Evolutionary conservation across 495 filamentous ascomycete species (phyloP).

Genomic region (Penicillium egyptiacum): DNA sequence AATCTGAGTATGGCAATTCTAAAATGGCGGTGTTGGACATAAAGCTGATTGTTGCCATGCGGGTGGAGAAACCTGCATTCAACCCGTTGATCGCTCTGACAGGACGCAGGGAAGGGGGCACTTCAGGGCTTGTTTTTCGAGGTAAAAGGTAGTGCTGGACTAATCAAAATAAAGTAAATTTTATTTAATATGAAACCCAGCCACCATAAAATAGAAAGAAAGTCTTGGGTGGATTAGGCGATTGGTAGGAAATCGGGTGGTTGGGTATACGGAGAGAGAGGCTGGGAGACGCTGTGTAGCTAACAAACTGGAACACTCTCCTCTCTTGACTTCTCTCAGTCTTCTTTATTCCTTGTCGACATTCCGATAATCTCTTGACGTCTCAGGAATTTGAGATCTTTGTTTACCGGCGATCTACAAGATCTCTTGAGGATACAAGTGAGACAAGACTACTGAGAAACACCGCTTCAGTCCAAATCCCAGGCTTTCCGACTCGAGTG

Average conservation of each 20-base stretch:
- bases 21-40: constrained; percentile 13
- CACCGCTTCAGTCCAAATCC: constrained; percentile 7
- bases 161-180: constrained; percentile 3
- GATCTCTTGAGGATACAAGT: constrained; percentile 7
- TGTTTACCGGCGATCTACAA: constrained; percentile 2
- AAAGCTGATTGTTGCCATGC: constrained; percentile 3
- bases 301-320: constrained; percentile 13
- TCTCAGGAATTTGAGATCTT: constrained; percentile 8
- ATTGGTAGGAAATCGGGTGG: constrained; percentile 46
- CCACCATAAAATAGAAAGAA: constrained; percentile 16
- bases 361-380: constrained; percentile 15
- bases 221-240: constrained; percentile 6
- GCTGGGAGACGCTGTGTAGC: constrained; percentile 34
- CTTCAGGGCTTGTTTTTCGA: constrained; percentile 4
- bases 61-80: constrained; percentile 4
- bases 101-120: background rate
- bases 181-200: constrained; percentile 28
- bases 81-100: constrained; percentile 11
- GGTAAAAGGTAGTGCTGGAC: background rate
- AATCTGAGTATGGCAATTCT: background rate
- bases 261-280: constrained; percentile 36
- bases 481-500: constrained; percentile 3
- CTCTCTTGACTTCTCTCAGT: constrained; percentile 18
- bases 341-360: constrained; percentile 16
- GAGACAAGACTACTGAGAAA: constrained; percentile 3